Percentiles rank a stretch among this genome's conserved stretches.
Conservation (phyloP, 2,329 filamentous ascomycete species). For the Fusarium sp. region DNA sequence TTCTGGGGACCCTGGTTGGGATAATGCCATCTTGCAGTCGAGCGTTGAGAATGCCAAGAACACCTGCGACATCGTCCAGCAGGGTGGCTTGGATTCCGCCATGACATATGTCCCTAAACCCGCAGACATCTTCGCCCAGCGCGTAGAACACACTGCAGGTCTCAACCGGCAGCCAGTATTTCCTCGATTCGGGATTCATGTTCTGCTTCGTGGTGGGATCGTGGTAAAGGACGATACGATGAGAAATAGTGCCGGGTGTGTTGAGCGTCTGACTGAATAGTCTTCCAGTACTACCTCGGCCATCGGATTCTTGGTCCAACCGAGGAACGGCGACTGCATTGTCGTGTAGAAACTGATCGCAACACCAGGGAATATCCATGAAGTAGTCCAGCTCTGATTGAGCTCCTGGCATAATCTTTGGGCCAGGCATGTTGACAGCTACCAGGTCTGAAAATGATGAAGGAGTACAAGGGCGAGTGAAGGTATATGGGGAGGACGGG, state of each 20-base stretch:
- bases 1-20: accelerated
- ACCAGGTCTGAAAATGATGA: too few relatives aligned
- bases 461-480: too few relatives aligned
- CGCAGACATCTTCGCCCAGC: neutral
- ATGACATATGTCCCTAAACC: neutral
- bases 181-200: neutral
- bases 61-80: neutral
- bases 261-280: too few relatives aligned
- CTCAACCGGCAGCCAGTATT: accelerated
- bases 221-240: neutral
- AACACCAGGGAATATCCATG: neutral
- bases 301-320: too few relatives aligned
- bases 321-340: too few relatives aligned
- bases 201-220: neutral
- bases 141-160: neutral
- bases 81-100: neutral
- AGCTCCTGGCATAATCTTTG: accelerated
- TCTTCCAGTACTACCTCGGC: too few relatives aligned
- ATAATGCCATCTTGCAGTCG: neutral
- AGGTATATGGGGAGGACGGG: too few relatives aligned
- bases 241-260: too few relatives aligned
- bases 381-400: neutral
- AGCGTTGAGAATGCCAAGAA: neutral
- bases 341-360: neutral
- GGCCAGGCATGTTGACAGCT: neutral